Conservation (phyloP, 441 rosid species). For the Melastoma candidum region DNA sequence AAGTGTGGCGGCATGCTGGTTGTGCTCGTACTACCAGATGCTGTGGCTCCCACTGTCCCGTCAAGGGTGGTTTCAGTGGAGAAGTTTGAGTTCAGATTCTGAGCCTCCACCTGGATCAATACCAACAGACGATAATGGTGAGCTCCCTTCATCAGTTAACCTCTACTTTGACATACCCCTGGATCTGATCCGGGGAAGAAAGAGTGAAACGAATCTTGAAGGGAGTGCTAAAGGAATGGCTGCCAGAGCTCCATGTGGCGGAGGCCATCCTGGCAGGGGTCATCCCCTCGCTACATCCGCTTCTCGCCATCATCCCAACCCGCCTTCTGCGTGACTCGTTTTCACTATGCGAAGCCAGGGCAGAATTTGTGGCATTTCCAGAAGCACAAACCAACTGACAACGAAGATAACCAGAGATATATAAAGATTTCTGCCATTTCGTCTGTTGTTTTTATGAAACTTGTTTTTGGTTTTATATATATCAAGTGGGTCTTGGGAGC, state of each 20-base stretch:
- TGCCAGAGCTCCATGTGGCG: slow-evolving; percentile 8
- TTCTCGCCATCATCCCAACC: slow-evolving; percentile 53
- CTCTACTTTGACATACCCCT: slow-evolving; percentile 51
- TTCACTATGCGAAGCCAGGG: slow-evolving; percentile 73
- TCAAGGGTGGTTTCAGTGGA: slow-evolving; percentile 55
- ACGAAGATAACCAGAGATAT: neutral
- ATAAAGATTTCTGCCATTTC: no score
- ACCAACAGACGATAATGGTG: slow-evolving; percentile 19
- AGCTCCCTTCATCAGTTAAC: slow-evolving; percentile 18
- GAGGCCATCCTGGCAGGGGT: slow-evolving; percentile 24
- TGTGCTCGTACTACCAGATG: neutral
- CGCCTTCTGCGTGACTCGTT: slow-evolving; percentile 43
- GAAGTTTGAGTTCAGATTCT: slow-evolving; percentile 75
- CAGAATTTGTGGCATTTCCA: slow-evolving; percentile 68
- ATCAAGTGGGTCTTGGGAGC: no score
- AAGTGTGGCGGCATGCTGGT: no score
- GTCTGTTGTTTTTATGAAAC: no score
- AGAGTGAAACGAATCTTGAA: slow-evolving; percentile 42
- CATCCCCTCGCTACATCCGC: slow-evolving; percentile 57
- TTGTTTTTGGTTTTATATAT: no score
- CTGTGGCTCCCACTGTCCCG: slow-evolving; percentile 15
- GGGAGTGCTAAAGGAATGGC: slow-evolving; percentile 41
- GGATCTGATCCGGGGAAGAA: slow-evolving; percentile 36
- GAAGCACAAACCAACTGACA: slow-evolving; percentile 50
- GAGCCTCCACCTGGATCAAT: slow-evolving; percentile 53